A percentile compares a stretch with the other conserved stretches of the same genome.
Evolutionary conservation across 2,329 filamentous ascomycete genomes (phyloP).

Genomic region (Colletotrichum sp.): DNA sequence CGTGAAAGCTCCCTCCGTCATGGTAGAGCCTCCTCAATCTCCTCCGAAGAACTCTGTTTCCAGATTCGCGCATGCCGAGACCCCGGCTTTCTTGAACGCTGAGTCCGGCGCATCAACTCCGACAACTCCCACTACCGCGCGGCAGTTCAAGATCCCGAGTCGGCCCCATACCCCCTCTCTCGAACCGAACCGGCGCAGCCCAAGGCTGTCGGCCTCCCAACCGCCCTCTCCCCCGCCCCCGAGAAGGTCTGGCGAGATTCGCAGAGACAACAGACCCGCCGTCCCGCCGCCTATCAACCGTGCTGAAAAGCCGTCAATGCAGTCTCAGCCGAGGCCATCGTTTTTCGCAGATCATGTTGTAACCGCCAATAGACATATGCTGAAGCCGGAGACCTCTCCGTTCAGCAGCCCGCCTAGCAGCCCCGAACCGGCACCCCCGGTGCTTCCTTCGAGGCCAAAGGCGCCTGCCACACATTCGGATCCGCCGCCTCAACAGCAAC

Average conservation of each 20-base stretch:
- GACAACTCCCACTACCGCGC: constrained; percentile 47
- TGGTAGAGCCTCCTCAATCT: constrained; percentile 73
- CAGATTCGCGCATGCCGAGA: constrained; percentile 41
- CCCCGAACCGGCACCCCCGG: constrained; percentile 57
- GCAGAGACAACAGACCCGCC: constrained; percentile 49
- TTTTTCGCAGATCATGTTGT: constrained; percentile 26
- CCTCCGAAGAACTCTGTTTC: constrained; percentile 58
- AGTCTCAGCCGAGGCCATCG: constrained; percentile 27
- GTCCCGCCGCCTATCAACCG: constrained; percentile 81
- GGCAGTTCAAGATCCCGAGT: constrained; percentile 59
- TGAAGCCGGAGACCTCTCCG: constrained; percentile 67
- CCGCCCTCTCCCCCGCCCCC: constrained; percentile 70
- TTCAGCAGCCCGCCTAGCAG: constrained; percentile 88
- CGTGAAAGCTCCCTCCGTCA: constrained; percentile 64
- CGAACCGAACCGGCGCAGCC: constrained; percentile 50
- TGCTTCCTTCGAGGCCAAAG: constrained; percentile 50
- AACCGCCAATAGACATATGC: constrained; percentile 33
- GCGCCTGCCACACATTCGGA: constrained; percentile 26
- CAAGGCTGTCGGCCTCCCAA: constrained; percentile 50
- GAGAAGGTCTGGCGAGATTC: constrained; percentile 64
- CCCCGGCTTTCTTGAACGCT: constrained; percentile 52
- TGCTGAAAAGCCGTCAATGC: constrained; percentile 67
- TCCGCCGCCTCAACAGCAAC: constrained; percentile 21
- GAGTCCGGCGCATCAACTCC: constrained; percentile 46
- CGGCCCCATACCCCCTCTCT: constrained; percentile 58